These are phyloP conservation scores for Penicillium sp. DNA, from an alignment of 2,329 filamentous ascomycete species.

Conservation along the genomic window DNA sequence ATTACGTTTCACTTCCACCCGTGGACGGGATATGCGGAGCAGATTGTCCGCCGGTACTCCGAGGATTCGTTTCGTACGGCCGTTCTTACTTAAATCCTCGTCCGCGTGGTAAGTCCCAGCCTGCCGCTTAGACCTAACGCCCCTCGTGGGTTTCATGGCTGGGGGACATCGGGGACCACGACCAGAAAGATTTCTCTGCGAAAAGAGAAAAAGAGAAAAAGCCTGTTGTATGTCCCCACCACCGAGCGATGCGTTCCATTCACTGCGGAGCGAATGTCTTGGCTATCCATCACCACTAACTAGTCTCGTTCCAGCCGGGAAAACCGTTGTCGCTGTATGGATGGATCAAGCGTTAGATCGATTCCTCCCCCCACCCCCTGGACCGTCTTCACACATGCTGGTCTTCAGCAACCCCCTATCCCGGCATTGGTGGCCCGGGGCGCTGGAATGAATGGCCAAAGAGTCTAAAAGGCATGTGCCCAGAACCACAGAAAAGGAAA, in stretches of 20 bases:
- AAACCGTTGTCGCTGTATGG: conserved; percentile 7
- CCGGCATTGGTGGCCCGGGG: neutral
- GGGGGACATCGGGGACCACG: conserved; percentile 3
- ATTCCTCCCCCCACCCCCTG: neutral
- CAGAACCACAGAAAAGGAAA: neutral
- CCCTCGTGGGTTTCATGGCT: conserved; percentile 7
- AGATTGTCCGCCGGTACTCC: neutral
- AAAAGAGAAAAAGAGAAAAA: conserved; percentile 3
- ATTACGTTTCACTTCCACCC: neutral
- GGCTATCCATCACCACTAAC: neutral
- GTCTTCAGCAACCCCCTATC: neutral
- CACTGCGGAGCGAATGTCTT: conserved; percentile 5
- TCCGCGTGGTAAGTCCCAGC: neutral
- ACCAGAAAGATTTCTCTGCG: conserved; percentile 8
- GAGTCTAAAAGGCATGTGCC: neutral
- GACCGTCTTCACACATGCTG: neutral
- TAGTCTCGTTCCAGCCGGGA: conserved; percentile 4
- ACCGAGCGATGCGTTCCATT: conserved; percentile 1
- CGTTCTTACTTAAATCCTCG: neutral
- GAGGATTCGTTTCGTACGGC: neutral
- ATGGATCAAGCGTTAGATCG: conserved; percentile 3
- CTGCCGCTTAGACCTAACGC: neutral
- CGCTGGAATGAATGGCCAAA: neutral
- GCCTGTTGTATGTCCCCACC: neutral
- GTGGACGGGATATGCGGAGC: neutral